A percentile compares a stretch with the other conserved stretches of the same genome.
phyloP scores from a whole-genome alignment of 2,329 filamentous ascomycete species.

The Pseudocercospora macadamiae region DNA sequence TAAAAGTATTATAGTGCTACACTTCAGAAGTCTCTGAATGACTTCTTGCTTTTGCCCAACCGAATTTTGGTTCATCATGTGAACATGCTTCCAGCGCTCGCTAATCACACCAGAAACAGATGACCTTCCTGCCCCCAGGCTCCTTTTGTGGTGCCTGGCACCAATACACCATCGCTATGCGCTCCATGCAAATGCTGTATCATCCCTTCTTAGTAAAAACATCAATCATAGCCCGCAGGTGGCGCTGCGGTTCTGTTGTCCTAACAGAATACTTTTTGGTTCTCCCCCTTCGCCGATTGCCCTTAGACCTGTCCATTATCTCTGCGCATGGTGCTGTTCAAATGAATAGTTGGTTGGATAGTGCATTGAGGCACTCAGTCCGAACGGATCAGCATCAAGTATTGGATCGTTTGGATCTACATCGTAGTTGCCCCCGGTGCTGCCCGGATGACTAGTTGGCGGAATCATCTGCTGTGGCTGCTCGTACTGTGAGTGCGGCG shows the following conservation, averaged over 20 bases:
- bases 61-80: too few relatives aligned
- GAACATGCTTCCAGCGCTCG: neutral
- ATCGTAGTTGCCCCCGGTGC: slow-evolving; percentile 40
- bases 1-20: too few relatives aligned
- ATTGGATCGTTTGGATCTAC: slow-evolving; percentile 79
- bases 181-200: slow-evolving; percentile 7
- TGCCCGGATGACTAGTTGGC: slow-evolving; percentile 26
- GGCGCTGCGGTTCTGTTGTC: slow-evolving; percentile 20
- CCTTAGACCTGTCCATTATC: slow-evolving; percentile 6
- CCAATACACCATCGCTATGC: slow-evolving; percentile 22
- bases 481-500: slow-evolving; percentile 21
- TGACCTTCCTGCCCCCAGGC: neutral
- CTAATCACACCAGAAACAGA: neutral
- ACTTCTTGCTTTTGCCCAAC: too few relatives aligned
- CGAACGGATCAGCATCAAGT: slow-evolving; percentile 91
- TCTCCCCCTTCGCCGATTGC: too few relatives aligned
- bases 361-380: slow-evolving; percentile 84
- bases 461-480: slow-evolving; percentile 25
- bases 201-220: neutral
- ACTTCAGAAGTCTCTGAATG: too few relatives aligned
- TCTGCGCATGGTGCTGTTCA: slow-evolving; percentile 27
- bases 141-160: neutral
- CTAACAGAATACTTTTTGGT: slow-evolving; percentile 6
- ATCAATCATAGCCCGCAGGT: slow-evolving; percentile 24
- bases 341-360: slow-evolving; percentile 26